Conservation (phyloP, 2,329 filamentous ascomycete species). For the Aspergillus uvarum region DNA sequence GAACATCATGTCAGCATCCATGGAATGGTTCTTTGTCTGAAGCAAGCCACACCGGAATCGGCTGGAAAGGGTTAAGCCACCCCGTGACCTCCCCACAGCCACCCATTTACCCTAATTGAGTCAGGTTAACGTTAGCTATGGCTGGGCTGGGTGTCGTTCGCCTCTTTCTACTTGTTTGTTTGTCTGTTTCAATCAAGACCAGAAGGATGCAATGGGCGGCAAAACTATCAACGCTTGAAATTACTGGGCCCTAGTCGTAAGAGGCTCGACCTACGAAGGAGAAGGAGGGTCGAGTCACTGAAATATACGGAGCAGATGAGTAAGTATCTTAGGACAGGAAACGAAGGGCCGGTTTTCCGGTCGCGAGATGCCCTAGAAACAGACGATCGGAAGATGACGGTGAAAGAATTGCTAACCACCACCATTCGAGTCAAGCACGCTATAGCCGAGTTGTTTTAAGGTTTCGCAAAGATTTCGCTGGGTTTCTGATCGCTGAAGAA, state of each 20-base stretch:
- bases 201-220: not conserved
- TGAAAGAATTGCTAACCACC: not conserved
- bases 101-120: not conserved
- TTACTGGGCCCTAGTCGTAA: not conserved
- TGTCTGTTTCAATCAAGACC: not conserved
- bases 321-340: not conserved
- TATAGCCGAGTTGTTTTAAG: not conserved
- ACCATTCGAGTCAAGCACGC: not conserved
- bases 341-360: not conserved
- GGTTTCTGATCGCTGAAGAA: not conserved
- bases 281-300: not conserved
- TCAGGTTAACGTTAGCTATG: too few species aligned
- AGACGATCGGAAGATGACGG: not conserved
- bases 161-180: not conserved
- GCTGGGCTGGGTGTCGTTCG: too few species aligned
- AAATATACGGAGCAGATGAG: not conserved
- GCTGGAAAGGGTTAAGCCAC: not conserved
- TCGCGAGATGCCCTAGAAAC: not conserved
- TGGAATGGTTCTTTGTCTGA: not conserved
- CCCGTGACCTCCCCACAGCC: not conserved
- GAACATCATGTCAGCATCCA: not conserved
- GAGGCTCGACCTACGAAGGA: not conserved
- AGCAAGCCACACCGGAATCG: not conserved
- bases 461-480: not conserved
- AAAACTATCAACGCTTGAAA: not conserved